Conservation (phyloP, 2,329 filamentous ascomycete species). For the Talaromyces rugulosus region DNA sequence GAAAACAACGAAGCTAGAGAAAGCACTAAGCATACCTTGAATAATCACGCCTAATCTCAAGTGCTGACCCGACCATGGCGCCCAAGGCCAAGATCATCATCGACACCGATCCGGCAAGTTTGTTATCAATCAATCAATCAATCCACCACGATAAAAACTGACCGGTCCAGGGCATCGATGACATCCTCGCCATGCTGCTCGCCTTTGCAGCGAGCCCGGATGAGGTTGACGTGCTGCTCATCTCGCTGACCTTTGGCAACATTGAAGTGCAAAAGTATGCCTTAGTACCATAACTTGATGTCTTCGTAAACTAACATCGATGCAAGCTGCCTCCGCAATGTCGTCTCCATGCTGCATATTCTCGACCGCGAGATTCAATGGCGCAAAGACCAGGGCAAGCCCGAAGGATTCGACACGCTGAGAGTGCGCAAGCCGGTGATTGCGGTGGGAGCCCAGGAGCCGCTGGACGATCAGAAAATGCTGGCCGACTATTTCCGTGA, state of each 20-base stretch:
- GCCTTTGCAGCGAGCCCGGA: slow-evolving; percentile 77
- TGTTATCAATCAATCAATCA: too few species aligned
- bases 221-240: slow-evolving; percentile 77
- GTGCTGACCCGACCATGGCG: neutral
- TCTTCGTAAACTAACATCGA: neutral
- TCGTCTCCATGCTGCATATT: slow-evolving; percentile 85
- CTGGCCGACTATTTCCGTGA: slow-evolving; percentile 83
- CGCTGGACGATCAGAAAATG: slow-evolving; percentile 76
- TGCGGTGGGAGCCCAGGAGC: slow-evolving; percentile 79
- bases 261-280: slow-evolving; percentile 73
- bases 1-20: neutral
- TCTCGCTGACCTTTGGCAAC: slow-evolving; percentile 93
- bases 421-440: slow-evolving; percentile 73
- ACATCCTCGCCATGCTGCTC: slow-evolving; percentile 81
- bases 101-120: slow-evolving; percentile 81
- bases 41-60: neutral
- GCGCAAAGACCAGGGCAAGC: slow-evolving; percentile 65
- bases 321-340: slow-evolving; percentile 75
- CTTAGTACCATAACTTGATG: neutral
- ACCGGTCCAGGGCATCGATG: slow-evolving; percentile 66
- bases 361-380: slow-evolving; percentile 84
- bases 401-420: slow-evolving; percentile 69
- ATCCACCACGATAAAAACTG: neutral
- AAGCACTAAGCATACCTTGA: neutral
- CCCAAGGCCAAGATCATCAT: slow-evolving; percentile 80